A percentile compares a stretch with the other conserved stretches of the same genome.
Conservation (phyloP, 768 basidiomycete genomes). For the Amyloporia xantha region DNA sequence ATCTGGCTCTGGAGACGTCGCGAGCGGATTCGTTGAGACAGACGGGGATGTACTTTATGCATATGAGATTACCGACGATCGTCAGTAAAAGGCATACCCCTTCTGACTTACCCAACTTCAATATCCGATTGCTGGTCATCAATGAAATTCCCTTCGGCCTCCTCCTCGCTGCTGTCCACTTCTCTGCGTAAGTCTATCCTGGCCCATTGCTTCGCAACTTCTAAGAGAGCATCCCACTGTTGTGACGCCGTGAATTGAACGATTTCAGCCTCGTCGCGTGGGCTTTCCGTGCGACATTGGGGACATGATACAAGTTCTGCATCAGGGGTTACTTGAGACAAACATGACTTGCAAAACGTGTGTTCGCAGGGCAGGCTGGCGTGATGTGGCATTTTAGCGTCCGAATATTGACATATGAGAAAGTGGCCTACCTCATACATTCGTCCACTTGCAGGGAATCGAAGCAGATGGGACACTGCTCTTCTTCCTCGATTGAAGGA, state of each 20-base stretch:
- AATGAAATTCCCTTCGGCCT: constrained; percentile 33
- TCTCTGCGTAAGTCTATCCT: constrained; percentile 31
- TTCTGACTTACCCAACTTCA: background rate
- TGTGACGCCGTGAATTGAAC: constrained; percentile 33
- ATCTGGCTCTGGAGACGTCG: constrained; percentile 9
- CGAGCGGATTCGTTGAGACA: constrained; percentile 1
- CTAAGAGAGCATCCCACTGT: constrained; percentile 38
- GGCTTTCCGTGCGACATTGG: constrained; percentile 25
- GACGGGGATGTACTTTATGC: constrained; percentile 2
- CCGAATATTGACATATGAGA: background rate
- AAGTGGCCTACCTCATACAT: constrained; percentile 27
- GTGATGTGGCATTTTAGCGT: background rate
- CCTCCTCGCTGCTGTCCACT: constrained; percentile 36
- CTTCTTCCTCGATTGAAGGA: constrained; percentile 29
- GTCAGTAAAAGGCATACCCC: background rate
- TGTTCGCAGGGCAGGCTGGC: constrained; percentile 39
- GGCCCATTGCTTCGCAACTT: constrained; percentile 33
- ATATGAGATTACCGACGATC: background rate
- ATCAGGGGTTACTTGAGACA: constrained; percentile 21
- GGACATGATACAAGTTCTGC: constrained; percentile 32
- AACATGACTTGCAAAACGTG: constrained; percentile 33
- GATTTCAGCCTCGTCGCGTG: constrained; percentile 28
- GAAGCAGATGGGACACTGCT: constrained; percentile 35
- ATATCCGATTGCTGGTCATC: constrained; percentile 18
- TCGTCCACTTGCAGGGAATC: constrained; percentile 27